Base-by-base conservation (phyloP, 2,329 filamentous ascomycete genomes). In the Sarocladium strictum region DNA sequence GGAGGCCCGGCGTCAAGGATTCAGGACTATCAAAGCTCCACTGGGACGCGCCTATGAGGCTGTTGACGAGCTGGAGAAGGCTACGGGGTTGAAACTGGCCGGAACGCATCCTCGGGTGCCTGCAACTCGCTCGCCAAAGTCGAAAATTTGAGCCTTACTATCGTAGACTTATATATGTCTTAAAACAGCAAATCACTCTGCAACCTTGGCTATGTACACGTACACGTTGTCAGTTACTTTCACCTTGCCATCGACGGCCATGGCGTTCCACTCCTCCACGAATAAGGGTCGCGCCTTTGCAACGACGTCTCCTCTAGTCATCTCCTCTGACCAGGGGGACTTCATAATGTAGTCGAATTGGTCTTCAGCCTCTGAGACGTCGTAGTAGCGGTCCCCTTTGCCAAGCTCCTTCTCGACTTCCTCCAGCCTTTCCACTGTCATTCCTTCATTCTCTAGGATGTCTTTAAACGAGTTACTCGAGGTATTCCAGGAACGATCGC, bases 1-100 rank as follows among this genome's bases (percentile, higher is more conserved):
- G 75, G 86, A 80, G 43, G 94, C 85, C 1, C 88, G 78, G 69
- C 78, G 78, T 50, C 74, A 84, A 21, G 93, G 93, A 0, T 86
- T 97, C 68, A 72, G 78, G 55, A 97, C 93, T 0, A 80, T 97
- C 60, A 96, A 93, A 71, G 94, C 97, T 1, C 75, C 81, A 9
- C 72, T 97, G 26, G 92, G 92, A 1, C 83, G 79, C 67, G 83
- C 88, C 1, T 87, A 82, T 65, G 85, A 92, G 66, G 92, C 93
- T 0, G 92, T 97, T 1, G 85, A 81, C 60, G 84, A 91, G 68
- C 71, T 97, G 56, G 93, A 97, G 71, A 73, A 71, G 54, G 72
- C 89, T 21, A 92, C 88, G 1, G 90, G 89, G 0, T 62, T 96
- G 59, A 67, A 70, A 32, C 68, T 93, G 54, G 74, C 80, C 27